phyloP scores from a whole-genome alignment of 805 yeast species.

The Candida boleticola region DNA sequence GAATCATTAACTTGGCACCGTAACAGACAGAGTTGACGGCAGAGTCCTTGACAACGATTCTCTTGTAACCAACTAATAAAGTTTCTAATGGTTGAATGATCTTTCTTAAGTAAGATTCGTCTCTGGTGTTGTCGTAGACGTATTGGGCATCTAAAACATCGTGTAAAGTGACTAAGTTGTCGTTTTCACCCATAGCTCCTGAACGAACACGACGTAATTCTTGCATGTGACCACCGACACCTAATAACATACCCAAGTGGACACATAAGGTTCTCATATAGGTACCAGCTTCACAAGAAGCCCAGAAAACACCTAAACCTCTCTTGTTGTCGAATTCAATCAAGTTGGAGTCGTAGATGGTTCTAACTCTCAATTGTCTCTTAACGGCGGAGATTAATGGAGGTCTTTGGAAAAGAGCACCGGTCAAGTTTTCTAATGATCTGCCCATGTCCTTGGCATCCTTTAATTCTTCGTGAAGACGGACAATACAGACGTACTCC shows the following conservation, averaged over 20 bases:
- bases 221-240: constrained; percentile 99
- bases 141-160: constrained; percentile 98
- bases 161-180: constrained; percentile 91
- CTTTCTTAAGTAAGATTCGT: constrained; percentile 91
- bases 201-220: constrained; percentile 98
- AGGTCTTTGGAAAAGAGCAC: constrained; percentile 99
- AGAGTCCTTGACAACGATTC: constrained; percentile 89
- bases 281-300: constrained; percentile 99
- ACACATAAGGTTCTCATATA: constrained; percentile 99
- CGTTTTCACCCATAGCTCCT: constrained; percentile 90
- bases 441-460: constrained; percentile 89
- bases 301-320: constrained; percentile 98
- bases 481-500: constrained; percentile 96
- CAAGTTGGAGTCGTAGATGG: constrained; percentile 93
- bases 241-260: constrained; percentile 95
- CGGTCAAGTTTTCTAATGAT: constrained; percentile 89
- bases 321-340: constrained; percentile 96
- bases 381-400: constrained; percentile 98
- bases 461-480: constrained; percentile 89
- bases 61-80: constrained; percentile 89
- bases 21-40: constrained; percentile 98
- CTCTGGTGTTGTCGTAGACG: constrained; percentile 95
- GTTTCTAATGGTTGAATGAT: constrained; percentile 95
- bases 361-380: constrained; percentile 97
- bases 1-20: constrained; percentile 99